Percentiles rank a stretch among this genome's conserved stretches.
Evolutionary conservation across 805 yeast genomes (phyloP).

Genomic region (Yamadazyma nakazawae): DNA sequence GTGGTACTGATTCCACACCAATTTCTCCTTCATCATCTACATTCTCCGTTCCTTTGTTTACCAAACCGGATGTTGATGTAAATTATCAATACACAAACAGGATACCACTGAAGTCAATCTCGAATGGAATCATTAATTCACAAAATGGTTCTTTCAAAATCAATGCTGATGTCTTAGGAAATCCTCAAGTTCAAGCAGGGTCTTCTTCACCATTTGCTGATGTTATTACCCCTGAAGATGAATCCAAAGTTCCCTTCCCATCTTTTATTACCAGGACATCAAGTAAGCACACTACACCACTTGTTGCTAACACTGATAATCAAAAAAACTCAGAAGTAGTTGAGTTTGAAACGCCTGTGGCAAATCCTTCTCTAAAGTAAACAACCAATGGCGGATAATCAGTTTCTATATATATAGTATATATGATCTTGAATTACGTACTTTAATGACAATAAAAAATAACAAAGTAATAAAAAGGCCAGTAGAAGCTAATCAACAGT

Average conservation of each 20-base stretch:
- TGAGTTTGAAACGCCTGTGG: conserved; percentile 16
- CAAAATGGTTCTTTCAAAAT: conserved; percentile 10
- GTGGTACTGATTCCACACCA: background rate
- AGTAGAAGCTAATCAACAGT: background rate
- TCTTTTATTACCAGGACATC: background rate
- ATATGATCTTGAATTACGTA: background rate
- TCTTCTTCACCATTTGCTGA: conserved; percentile 5
- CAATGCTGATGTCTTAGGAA: background rate
- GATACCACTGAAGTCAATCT: conserved; percentile 13
- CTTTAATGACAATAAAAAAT: background rate
- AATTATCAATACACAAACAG: background rate
- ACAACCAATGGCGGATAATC: background rate
- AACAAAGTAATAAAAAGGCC: background rate
- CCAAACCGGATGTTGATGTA: background rate
- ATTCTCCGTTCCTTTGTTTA: conserved; percentile 2
- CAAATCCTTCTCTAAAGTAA: background rate
- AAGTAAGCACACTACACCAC: conserved; percentile 8
- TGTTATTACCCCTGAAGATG: conserved; percentile 13
- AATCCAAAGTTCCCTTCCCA: conserved; percentile 8
- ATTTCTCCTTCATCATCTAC: conserved; percentile 8
- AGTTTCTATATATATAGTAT: background rate
- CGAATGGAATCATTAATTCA: conserved; percentile 10
- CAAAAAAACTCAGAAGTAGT: conserved; percentile 7
- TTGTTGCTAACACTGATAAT: conserved; percentile 15
- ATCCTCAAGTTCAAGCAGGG: background rate